Evolutionary conservation across 2,329 filamentous ascomycete species (phyloP), one percentile per base, ranked within the genome.

Genomic region (Fusarium multiceps): DNA sequence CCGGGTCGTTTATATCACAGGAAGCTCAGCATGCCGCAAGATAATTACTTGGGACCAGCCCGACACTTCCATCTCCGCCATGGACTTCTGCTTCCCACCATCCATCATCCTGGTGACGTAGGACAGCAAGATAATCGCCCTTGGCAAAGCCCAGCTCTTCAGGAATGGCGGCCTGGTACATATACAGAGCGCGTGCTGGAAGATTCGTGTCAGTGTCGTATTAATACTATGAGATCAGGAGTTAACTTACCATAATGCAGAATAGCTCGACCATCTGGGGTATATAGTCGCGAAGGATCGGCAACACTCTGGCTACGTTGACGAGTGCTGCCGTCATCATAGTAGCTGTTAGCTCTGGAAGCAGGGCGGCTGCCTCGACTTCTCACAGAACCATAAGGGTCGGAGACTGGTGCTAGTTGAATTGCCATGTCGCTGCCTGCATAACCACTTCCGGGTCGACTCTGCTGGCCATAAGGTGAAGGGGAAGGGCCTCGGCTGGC

Each of bases 31-130:
- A 84, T 46, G 85, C 81, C 78, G 89, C 86, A 63, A 91, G 82
- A 74, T 91, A 91, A 77, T 91, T 91, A 79, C 89, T 91, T 69
- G 89, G 89, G 70, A 91, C 89, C 76, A 91, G 83, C 65, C 89
- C 89, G 61, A 85, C 78, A 51, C 81, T 85, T 51, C 86, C 88
- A 68, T 85, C 87, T 68, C 86, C 85, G 25, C 90, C 90, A 47
- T 94, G 92, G 42, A 98, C 89, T 80, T 98, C 95, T 14, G 97
- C 97, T 82, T 99, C 96, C 96, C 97, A 99, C 96, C 96, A 99
- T 21, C 96, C 96, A 77, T 99, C 96, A 78, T 99, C 96, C 81
- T 99, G 96, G 75, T 97, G 89, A 64, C 94, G 88, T 48, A 98
- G 84, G 16, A 99, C 90, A 4, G 95, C 93, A 16, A 99, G 85